Conservation (phyloP, 371 early-diverging fungal species). For the Nematocida displodere region DNA sequence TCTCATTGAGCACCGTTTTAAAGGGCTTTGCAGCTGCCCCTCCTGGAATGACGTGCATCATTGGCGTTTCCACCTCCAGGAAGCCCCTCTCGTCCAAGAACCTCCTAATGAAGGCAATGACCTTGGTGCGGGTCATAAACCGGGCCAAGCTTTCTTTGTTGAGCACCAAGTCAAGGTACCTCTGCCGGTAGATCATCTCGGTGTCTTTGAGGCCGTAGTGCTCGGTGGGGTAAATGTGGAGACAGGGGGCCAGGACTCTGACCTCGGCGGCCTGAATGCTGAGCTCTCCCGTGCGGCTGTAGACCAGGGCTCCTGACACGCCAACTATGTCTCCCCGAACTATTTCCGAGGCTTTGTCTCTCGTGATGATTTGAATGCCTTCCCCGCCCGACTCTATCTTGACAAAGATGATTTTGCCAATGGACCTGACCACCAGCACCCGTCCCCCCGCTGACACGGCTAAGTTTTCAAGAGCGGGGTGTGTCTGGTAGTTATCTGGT, state of each 20-base stretch:
- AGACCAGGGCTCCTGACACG: slow-evolving; percentile 80
- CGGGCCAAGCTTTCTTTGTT: slow-evolving; percentile 84
- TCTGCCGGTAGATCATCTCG: slow-evolving; percentile 90
- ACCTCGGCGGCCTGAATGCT: slow-evolving; percentile 84
- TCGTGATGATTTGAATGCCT: slow-evolving; percentile 29
- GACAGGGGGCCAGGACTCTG: slow-evolving; percentile 81
- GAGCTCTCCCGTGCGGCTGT: slow-evolving; percentile 86
- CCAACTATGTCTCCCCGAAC: slow-evolving; percentile 96
- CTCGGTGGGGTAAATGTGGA: slow-evolving; percentile 86
- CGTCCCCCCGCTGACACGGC: slow-evolving; percentile 24
- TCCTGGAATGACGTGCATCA: slow-evolving; percentile 97
- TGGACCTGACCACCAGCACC: slow-evolving; percentile 24
- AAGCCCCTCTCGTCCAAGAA: slow-evolving; percentile 86
- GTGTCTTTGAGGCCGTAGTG: slow-evolving; percentile 85
- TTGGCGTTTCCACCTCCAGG: slow-evolving; percentile 99
- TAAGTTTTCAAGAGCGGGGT: neutral
- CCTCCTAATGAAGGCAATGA: slow-evolving; percentile 82
- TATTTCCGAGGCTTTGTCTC: slow-evolving; percentile 59
- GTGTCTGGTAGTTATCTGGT: neutral
- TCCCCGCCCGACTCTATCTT: slow-evolving; percentile 37
- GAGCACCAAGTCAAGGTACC: slow-evolving; percentile 96
- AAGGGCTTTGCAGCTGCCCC: slow-evolving; percentile 99
- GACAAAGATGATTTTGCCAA: slow-evolving; percentile 43
- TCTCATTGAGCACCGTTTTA: slow-evolving; percentile 95
- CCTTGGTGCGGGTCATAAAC: slow-evolving; percentile 79